Percentiles rank a stretch among this genome's conserved stretches.
Conservation (phyloP, 2,329 filamentous ascomycete genomes). For the Xylariaceae sp. region DNA sequence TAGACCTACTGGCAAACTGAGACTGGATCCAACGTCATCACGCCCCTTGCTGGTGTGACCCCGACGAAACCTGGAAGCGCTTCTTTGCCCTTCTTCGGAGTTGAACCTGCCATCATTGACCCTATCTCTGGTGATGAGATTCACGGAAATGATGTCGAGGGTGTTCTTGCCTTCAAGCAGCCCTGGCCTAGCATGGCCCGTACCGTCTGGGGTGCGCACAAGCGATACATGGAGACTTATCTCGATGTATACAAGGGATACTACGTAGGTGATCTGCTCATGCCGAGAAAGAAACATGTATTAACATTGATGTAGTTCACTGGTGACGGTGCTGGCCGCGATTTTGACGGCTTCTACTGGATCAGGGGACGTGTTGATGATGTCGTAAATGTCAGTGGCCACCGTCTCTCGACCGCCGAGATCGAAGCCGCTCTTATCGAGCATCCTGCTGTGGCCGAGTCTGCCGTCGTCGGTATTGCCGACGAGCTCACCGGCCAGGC, state of each 20-base stretch:
- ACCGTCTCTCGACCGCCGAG: conserved; percentile 93
- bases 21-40: conserved; percentile 94
- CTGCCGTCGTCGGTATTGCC: conserved; percentile 85
- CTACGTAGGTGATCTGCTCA: conserved; percentile 63
- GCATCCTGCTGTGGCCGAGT: conserved; percentile 83
- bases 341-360: conserved; percentile 99
- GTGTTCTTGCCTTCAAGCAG: conserved; percentile 94
- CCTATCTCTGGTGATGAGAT: conserved; percentile 92
- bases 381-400: conserved; percentile 95
- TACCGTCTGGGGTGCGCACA: conserved; percentile 95
- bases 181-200: conserved; percentile 98
- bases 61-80: conserved; percentile 96
- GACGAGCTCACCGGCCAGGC: conserved; percentile 96
- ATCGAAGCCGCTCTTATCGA: conserved; percentile 96
- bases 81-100: conserved; percentile 95
- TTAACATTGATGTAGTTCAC: conserved; percentile 58
- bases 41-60: conserved; percentile 85
- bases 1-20: conserved; percentile 99
- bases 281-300: background rate
- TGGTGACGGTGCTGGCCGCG: conserved; percentile 88
- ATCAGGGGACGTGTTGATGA: conserved; percentile 97
- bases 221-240: conserved; percentile 98
- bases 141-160: conserved; percentile 92
- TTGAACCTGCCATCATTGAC: conserved; percentile 96
- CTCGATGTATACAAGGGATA: conserved; percentile 96